These are phyloP conservation scores for Lachnellula occidentalis DNA, from an alignment of 2,329 filamentous ascomycete species.

Conservation along the genomic window DNA sequence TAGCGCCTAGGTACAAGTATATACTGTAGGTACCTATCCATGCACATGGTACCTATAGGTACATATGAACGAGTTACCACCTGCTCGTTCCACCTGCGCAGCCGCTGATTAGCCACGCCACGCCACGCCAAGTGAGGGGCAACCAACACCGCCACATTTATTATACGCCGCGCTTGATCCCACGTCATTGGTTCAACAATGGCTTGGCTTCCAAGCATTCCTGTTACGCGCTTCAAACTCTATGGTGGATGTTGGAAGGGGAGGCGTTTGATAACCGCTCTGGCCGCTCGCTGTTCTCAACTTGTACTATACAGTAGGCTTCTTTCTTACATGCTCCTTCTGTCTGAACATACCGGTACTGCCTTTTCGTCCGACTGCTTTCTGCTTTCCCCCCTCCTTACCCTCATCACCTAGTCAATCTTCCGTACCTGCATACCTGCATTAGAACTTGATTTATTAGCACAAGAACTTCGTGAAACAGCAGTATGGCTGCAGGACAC, in stretches of 20 bases:
- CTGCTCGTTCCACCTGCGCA: too few relatives aligned
- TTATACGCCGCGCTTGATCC: background rate
- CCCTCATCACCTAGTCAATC: background rate
- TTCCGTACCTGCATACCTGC: background rate
- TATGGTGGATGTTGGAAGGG: background rate
- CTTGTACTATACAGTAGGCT: background rate
- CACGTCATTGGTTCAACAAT: background rate
- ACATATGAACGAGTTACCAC: too few relatives aligned
- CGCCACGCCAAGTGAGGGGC: background rate
- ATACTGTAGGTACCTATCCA: too few relatives aligned
- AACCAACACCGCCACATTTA: background rate
- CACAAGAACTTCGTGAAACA: background rate
- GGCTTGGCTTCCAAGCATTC: background rate
- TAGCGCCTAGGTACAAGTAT: too few relatives aligned
- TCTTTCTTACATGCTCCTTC: background rate
- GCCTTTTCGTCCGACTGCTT: background rate
- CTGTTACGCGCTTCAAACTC: background rate
- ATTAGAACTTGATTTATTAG: background rate
- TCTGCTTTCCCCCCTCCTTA: background rate
- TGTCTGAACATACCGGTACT: background rate
- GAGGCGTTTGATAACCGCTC: background rate
- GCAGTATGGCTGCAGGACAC: constrained; percentile 27
- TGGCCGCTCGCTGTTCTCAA: background rate
- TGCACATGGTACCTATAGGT: too few relatives aligned
- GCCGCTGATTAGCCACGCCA: too few relatives aligned